These are phyloP conservation scores for Suhomyces faveliae DNA, from an alignment of 805 yeast species.

Conservation along the genomic window DNA sequence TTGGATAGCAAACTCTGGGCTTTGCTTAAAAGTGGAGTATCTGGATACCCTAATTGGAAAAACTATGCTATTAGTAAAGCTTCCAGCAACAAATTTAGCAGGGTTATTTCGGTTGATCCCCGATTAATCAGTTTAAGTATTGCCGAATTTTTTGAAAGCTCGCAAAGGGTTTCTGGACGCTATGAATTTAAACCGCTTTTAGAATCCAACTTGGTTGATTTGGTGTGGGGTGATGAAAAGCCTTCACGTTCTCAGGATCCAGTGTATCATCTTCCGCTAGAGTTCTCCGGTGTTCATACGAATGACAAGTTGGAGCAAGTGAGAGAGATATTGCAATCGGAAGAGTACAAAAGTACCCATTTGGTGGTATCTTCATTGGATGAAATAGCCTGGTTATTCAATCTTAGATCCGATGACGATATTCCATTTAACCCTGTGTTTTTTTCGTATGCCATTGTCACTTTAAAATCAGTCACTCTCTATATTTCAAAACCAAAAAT, in stretches of 20 bases:
- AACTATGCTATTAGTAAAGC: constrained; percentile 62
- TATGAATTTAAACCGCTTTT: constrained; percentile 31
- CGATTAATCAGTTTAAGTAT: constrained; percentile 55
- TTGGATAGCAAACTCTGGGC: constrained; percentile 71
- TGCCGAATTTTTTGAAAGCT: constrained; percentile 40
- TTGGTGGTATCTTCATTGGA: constrained; percentile 73
- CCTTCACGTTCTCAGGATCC: constrained; percentile 36
- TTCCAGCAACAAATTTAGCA: constrained; percentile 46
- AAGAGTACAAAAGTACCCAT: constrained; percentile 19
- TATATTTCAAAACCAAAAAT: constrained; percentile 54
- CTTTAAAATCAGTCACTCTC: constrained; percentile 39
- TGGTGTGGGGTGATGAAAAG: constrained; percentile 36
- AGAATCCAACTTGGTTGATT: constrained; percentile 35
- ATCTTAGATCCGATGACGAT: constrained; percentile 73
- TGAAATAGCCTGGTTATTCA: constrained; percentile 89
- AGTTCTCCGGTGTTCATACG: constrained; percentile 36
- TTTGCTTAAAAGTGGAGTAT: constrained; percentile 73
- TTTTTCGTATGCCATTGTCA: constrained; percentile 56
- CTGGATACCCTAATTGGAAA: constrained; percentile 75
- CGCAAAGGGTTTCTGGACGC: constrained; percentile 19
- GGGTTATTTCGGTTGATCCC: constrained; percentile 82
- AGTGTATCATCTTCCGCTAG: constrained; percentile 27
- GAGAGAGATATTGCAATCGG: constrained; percentile 28
- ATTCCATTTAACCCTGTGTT: constrained; percentile 86
- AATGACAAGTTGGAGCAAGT: constrained; percentile 29